Evolutionary conservation across 768 basidiomycete species (phyloP), one percentile per base, ranked within the genome.

Genomic region (Lyophyllum shimeji): DNA sequence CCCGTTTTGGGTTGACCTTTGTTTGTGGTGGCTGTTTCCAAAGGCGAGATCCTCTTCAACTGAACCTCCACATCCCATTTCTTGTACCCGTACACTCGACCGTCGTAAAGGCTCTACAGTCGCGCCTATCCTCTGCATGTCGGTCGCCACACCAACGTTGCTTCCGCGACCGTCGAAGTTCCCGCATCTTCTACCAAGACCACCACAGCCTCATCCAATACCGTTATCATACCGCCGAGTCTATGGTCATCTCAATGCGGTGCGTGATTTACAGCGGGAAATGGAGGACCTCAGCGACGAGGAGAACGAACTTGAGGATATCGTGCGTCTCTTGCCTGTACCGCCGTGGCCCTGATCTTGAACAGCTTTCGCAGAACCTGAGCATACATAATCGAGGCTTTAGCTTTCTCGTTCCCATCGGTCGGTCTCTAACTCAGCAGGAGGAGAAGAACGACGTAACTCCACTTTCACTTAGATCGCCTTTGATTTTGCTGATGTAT

Each of bases 271-370:
- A 27, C 80, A 82, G 57, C 81, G 83, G 39, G 90, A 93, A 67
- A 87, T 90, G 78, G 88, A 90, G 46, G 89, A 93, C 63, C 71
- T 93, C 57, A 91, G 89, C 56, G 91, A 93, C 54, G 91, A 93
- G 67, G 91, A 93, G 70, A 82, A 77, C 50, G 89, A 92, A 62
- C 66, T 93, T n/a, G 90, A 93, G 56, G 87, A 88, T 43, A 75
- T 83, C 60, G 90, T 88, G 64, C 60, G 31, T 31, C 13, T 13
- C 7, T 29, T 27, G 29, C 34, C 45, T 42, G 6, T 17, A 31
- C 29, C 33, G 8, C 52, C 47, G 20, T 27, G 45, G 12, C 50
- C 43, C 56, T 62, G 27, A 59, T 55, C 45, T 54, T 21, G 37
- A 23, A 39, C 31, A 21, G 17, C 29, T 45, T 17, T 17, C 52